Conservation (phyloP, 202 grass and related monocot species). For the Digitaria exilis region DNA sequence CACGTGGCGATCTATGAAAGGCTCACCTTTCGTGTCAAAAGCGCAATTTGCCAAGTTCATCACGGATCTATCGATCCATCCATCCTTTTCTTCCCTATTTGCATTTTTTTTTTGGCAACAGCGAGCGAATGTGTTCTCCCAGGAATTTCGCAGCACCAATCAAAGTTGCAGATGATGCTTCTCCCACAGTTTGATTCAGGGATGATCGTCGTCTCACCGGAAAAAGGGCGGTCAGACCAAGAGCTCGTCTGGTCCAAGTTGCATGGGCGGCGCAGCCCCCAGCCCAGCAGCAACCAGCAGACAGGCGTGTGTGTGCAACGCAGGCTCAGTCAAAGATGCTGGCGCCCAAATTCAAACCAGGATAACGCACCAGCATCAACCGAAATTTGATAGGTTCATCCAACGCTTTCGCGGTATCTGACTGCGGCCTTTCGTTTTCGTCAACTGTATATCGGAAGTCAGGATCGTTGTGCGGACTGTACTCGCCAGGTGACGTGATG, state of each 20-base stretch:
- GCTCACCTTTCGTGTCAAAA: too few species aligned
- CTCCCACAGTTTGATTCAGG: not conserved
- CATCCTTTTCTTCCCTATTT: not conserved
- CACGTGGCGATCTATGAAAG: not conserved
- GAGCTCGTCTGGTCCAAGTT: not conserved
- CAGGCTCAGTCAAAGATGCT: not conserved
- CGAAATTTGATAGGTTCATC: not conserved
- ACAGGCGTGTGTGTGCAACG: not conserved
- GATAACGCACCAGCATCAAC: not conserved
- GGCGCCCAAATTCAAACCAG: not conserved
- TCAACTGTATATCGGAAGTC: too few species aligned
- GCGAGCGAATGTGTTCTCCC: not conserved
- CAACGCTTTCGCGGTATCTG: not conserved
- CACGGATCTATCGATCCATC: not conserved
- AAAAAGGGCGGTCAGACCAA: not conserved
- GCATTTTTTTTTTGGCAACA: too few species aligned
- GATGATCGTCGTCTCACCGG: too few species aligned
- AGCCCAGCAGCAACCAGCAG: not conserved
- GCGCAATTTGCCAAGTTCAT: not conserved
- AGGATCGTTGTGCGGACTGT: not conserved
- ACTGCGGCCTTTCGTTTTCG: not conserved
- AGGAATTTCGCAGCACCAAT: not conserved
- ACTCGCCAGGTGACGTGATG: not conserved
- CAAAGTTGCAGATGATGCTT: too few species aligned
- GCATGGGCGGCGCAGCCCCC: conserved; percentile 23